Base-by-base conservation (phyloP, 2,329 filamentous ascomycete genomes). In the Penicillium sp. region DNA sequence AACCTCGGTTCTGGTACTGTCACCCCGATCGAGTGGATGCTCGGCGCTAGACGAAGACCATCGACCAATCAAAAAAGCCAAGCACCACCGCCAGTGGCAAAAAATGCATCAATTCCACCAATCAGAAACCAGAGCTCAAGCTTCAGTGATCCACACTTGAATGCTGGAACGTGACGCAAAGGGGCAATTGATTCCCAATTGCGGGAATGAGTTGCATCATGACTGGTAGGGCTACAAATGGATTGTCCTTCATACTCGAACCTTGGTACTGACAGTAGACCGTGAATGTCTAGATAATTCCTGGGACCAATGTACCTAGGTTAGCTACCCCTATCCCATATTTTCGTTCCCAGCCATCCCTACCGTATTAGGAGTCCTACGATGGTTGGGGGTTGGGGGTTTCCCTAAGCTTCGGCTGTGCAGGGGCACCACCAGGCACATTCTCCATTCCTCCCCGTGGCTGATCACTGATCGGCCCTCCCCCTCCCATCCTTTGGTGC, bases 151-250 rank as follows among this genome's bases (percentile, higher is more conserved):
- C 32, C 38, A 44, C 39, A 15, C 18, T 22, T 18, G 37, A 44
- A 44, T 41, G 37, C 37, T 31, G 37, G 16, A 44, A 36, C 42
- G 45, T 52, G 50, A 52, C 50, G 50, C 51, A 47, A 47, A 36
- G 29, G 42, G 51, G 39, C 36, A 41, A 36, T 37, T 37, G 44
- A 40, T 18, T 10, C 44, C 37, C n/a, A 17, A 17, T 37, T 20
- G 0, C 11, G 45, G 2, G 10, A 26, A 41, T 9, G 33, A 35
- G 33, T 5, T 22, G 18, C 18, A 22, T 22, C 18, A 22, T 22
- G n/a, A n/a, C n/a, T n/a, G 18, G 18, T 22, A 22, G 18, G 18
- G 18, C 18, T 22, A 22, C 18, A 22, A n/a, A 22, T 22, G 18
- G 18, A 22, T 22, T 22, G 18, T 22, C 5, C 5, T 22, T n/a